Base-by-base conservation (phyloP, 2,329 filamentous ascomycete genomes). In the Shiraia sp. region DNA sequence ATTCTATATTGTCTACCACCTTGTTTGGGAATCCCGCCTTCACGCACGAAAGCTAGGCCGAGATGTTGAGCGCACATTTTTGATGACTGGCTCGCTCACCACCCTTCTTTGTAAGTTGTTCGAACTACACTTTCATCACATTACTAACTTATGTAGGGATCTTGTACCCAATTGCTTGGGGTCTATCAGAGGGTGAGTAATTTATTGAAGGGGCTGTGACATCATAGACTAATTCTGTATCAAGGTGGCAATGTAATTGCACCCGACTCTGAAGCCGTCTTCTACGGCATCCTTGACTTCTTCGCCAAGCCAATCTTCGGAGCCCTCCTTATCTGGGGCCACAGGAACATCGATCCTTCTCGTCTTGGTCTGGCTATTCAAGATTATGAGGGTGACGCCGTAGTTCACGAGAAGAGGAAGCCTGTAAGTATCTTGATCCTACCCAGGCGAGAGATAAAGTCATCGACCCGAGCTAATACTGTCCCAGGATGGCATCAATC, bases 251-350 rank as follows among this genome's bases (percentile, higher is more conserved):
- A 86, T 53, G 67, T 85, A 48, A 85, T 87, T 36, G 68, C 82
- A 2, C 79, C 82, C 0, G 84, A 88, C 57, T 80, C 79, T 0
- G 85, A 88, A 59, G 81, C 82, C 9, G 69, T 86, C 44, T 86
- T 87, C 61, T 88, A 88, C 58, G 82, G 83, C 29, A 69, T 87
- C 3, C 73, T 88, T 0, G 85, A 88, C 45, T 65, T 87, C 4
- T 46, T 86, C 3, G 77, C 83, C 6, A 87, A 87, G 70, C 81
- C 82, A 0, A 72, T 79, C 7, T 87, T 87, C 50, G 80, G 81
- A 12, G 71, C 74, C 10, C 59, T 86, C 1, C 73, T 88, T 1
- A 70, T 88, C 35, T 81, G 72, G 69, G 81, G 82, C 1, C 83
- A 86, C 63, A 74, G 80, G 32, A 79, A 79, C 51, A 85, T 86